These are phyloP conservation scores for Aspergillus baeticus DNA, from an alignment of 495 filamentous ascomycete genomes.

Conservation along the genomic window DNA sequence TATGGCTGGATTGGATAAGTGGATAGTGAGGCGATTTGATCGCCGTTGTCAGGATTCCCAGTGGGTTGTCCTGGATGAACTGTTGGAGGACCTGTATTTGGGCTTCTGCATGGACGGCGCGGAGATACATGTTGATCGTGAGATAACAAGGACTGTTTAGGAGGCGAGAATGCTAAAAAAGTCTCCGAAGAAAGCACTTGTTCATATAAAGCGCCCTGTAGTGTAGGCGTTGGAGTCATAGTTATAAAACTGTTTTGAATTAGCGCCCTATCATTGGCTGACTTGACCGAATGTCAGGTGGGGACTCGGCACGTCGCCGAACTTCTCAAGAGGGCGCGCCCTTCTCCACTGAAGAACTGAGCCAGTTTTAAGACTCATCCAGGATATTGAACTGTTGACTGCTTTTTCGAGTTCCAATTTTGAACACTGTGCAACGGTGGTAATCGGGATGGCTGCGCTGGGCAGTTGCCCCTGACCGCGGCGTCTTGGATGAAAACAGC, in stretches of 20 bases:
- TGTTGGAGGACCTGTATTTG: conserved; percentile 15
- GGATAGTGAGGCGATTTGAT: conserved; percentile 43
- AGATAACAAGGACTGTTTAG: background rate
- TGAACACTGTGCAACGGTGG: no score
- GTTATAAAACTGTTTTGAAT: background rate
- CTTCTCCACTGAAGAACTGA: background rate
- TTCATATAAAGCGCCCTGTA: background rate
- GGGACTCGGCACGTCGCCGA: no score
- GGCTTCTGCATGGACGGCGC: conserved; percentile 14
- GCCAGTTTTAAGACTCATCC: no score
- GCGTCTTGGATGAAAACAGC: background rate
- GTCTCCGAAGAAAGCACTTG: background rate
- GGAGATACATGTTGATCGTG: conserved; percentile 15
- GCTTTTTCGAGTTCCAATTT: no score
- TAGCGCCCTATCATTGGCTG: no score
- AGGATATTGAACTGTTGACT: no score
- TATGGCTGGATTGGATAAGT: conserved; percentile 53
- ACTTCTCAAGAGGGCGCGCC: background rate
- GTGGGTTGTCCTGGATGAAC: conserved; percentile 52
- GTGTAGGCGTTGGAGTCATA: background rate
- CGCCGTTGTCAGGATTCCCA: conserved; percentile 55
- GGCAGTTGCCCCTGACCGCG: background rate
- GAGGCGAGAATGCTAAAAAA: background rate
- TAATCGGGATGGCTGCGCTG: no score
- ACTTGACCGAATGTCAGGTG: no score